Base-by-base conservation (phyloP, 345 rosid species). In the Hibiscus syriacus region DNA sequence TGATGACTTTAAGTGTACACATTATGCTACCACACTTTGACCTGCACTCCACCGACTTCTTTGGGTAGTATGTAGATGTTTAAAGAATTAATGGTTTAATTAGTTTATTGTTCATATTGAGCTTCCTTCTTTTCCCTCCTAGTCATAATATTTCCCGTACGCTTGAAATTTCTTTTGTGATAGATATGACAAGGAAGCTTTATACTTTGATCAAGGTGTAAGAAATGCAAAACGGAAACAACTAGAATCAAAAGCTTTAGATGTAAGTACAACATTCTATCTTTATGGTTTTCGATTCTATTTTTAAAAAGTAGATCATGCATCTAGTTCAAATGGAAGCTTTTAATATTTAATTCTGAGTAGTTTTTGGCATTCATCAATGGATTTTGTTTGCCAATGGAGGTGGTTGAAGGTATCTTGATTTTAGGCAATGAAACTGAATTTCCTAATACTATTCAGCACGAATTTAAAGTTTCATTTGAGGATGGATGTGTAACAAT, bases 161-260 rank as follows among this genome's bases (percentile, higher is more conserved):
- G 32, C 25, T 32, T 22, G 66, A 49, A 72, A 46, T 61, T 69
- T 63, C 45, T 53, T 74, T 55, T 66, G 6, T 29, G 22, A 36
- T 69, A 86, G 97, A 66, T 90, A 90, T 49, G 86, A 88, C 36
- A 67, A 4, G 58, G 97, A 88, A 76, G 75, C 86, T 54, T 72
- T 81, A 54, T 88, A 88, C 80, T 90, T 86, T 49, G 94, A 90
- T 64, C 89, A 88, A 70, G 86, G 86, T 73, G 94, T 90, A 55
- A 77, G 87, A 77, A 80, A 80, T 70, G 82, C 82, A 38, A 90
- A 81, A 72, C 76, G 83, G 61, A 46, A 78, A 72, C 83, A 76
- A 53, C 55, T 90, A 70, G 82, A 85, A 64, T 69, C 81, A 60
- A 86, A 84, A 82, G 83, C 87, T 38, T 78, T 90, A 71, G 85